Conservation (phyloP, 129 eudicot genomes). For the Flaveria robusta region DNA sequence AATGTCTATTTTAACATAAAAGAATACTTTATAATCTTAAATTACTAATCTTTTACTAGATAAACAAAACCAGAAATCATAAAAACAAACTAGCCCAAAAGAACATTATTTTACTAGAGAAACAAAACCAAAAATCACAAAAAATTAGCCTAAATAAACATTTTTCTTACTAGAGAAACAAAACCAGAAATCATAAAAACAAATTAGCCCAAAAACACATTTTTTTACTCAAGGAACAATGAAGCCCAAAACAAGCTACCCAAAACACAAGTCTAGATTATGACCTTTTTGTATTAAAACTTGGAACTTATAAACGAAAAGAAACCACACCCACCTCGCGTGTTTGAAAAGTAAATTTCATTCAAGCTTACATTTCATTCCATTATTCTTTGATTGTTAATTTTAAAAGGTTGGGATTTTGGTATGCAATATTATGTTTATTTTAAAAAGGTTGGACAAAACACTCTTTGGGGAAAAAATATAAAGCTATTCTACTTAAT, state of each 20-base stretch:
- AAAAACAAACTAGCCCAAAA: neutral
- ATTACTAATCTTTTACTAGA: neutral
- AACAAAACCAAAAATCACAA: neutral
- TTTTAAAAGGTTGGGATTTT: neutral
- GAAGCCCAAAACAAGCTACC: slow-evolving; percentile 6
- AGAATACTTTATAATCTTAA: too few species aligned
- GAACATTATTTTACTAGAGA: neutral
- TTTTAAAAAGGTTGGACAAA: neutral
- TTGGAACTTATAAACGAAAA: neutral
- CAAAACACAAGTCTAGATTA: neutral
- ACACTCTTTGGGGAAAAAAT: neutral
- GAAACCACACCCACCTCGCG: neutral
- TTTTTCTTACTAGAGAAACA: neutral
- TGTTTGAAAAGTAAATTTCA: neutral
- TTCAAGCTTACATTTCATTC: neutral
- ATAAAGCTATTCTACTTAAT: neutral
- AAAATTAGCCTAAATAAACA: neutral
- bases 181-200: neutral
- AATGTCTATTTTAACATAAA: too few species aligned
- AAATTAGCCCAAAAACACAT: neutral
- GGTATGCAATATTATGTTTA: neutral
- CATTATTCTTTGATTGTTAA: neutral
- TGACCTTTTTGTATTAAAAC: neutral
- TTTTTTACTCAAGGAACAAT: neutral
- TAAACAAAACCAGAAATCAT: neutral